Percentiles rank a stretch among this genome's conserved stretches.
Conservation (phyloP, 2,329 filamentous ascomycete genomes). For the Sporothrix humicola region DNA sequence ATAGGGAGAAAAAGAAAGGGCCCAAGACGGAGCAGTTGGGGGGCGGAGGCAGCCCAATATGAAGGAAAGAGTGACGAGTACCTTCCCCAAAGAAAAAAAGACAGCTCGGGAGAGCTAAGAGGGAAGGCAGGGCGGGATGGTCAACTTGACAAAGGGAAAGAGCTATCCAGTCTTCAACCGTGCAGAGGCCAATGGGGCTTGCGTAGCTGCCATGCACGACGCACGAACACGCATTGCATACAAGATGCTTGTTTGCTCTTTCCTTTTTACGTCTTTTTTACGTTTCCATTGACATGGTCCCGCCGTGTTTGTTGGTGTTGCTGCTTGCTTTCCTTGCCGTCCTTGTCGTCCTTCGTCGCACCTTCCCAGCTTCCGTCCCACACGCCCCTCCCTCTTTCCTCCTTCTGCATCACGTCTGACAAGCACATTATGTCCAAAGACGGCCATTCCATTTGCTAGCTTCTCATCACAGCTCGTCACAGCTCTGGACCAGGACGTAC, state of each 20-base stretch:
- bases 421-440: neutral
- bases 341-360: neutral
- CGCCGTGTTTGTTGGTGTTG: no score
- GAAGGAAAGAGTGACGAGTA: conserved; percentile 25
- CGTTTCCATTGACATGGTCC: neutral
- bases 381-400: neutral
- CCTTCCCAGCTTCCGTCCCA: conserved; percentile 9
- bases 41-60: conserved; percentile 30
- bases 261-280: neutral
- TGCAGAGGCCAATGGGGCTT: neutral
- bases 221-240: conserved; percentile 15
- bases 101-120: conserved; percentile 15
- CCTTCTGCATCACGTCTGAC: neutral
- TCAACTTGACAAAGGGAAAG: conserved; percentile 18
- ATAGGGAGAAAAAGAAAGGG: neutral
- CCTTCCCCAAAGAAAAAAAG: neutral
- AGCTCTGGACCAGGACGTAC: neutral
- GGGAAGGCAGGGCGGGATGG: neutral
- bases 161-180: neutral
- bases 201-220: neutral
- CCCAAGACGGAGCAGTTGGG: neutral
- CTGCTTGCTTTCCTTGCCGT: neutral
- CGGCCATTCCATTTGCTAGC: neutral
- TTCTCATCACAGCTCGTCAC: neutral
- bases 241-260: neutral